Base-by-base conservation (phyloP, 75 land plant species). In the Pseudotsuga menziesii region DNA sequence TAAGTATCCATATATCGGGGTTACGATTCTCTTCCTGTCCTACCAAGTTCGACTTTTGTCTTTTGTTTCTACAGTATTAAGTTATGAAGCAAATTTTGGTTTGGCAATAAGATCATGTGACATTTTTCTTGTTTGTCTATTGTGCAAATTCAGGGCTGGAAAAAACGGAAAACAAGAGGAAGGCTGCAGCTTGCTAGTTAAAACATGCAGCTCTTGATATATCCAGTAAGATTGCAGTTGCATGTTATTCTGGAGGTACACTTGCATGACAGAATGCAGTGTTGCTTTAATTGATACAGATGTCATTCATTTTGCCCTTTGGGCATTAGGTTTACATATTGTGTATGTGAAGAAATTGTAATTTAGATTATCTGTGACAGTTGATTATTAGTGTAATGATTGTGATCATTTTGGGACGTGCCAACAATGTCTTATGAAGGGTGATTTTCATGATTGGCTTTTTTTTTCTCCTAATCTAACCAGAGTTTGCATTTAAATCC, bases 121-220 rank as follows among this genome's bases (percentile, higher is more conserved):
- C 67, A 2, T 56, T 64, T 59, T 17, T 26, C 63, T 19, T 41
- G 23, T 23, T 20, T 58, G 54, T 75, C 54, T 48, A 48, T 48
- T 48, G 29, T 54, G 26, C 26, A 9, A 52, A 23, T 73, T 56
- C 72, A 85, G 87, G 87, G 87, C 55, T 85, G 87, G 87, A 82
- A 66, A 76, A 85, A 82, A 77, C 79, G 79, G 35, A 85, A 82
- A 79, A 76, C 87, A 36, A 82, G 75, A 59, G 87, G 81, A 20
- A 75, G 84, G 79, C 74, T 85, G 52, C 87, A 82, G 75, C 81
- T 85, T 41, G 67, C 80, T 27, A 52, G 57, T 69, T 81, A 44
- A 78, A 79, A 29, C 32, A 41, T 69, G 69, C 69, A 69, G 23
- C 4, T 69, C 72, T 20, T 39, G 72, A 67, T 20, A 15, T 64